Conservation (phyloP, 2,329 filamentous ascomycete species). For the Fusarium marasasianum region DNA sequence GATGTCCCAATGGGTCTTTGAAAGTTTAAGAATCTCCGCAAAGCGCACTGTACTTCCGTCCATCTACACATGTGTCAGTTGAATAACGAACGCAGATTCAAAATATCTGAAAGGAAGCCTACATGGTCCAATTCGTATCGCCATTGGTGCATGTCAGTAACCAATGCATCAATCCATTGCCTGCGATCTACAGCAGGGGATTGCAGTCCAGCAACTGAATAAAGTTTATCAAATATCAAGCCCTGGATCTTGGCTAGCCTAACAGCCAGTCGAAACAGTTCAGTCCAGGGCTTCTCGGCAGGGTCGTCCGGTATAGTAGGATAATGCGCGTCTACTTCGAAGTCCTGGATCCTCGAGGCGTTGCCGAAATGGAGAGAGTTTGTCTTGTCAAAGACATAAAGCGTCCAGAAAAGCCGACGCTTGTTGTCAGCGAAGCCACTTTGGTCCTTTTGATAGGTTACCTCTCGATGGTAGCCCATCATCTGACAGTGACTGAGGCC, state of each 20-base stretch:
- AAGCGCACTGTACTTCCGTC: constrained; percentile 15
- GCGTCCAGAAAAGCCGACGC: constrained; percentile 29
- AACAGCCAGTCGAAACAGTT: constrained; percentile 15
- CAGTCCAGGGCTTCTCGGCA: constrained; percentile 15
- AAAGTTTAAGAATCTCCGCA: neutral
- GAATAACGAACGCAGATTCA: accelerated
- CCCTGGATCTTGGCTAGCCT: constrained; percentile 20
- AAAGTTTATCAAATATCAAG: constrained; percentile 20
- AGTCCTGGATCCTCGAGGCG: constrained; percentile 28
- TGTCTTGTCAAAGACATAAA: constrained; percentile 33
- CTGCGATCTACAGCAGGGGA: constrained; percentile 7
- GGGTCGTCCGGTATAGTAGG: constrained; percentile 3
- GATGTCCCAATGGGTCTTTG: constrained; percentile 26
- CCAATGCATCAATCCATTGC: constrained; percentile 9
- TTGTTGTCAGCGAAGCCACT: constrained; percentile 9
- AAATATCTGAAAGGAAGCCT: neutral
- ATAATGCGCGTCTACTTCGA: constrained; percentile 23
- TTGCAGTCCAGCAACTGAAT: constrained; percentile 10
- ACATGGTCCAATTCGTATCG: constrained; percentile 14
- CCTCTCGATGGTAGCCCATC: constrained; percentile 32
- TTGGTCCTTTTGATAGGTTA: constrained; percentile 20
- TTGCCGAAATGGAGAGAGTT: constrained; percentile 23
- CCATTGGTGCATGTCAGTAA: constrained; percentile 19
- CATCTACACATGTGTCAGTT: neutral
- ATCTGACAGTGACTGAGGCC: constrained; percentile 32